These are phyloP conservation scores for Dictyostelium purpureum DNA, from an alignment of 78 protist genomes.

Conservation along the genomic window DNA sequence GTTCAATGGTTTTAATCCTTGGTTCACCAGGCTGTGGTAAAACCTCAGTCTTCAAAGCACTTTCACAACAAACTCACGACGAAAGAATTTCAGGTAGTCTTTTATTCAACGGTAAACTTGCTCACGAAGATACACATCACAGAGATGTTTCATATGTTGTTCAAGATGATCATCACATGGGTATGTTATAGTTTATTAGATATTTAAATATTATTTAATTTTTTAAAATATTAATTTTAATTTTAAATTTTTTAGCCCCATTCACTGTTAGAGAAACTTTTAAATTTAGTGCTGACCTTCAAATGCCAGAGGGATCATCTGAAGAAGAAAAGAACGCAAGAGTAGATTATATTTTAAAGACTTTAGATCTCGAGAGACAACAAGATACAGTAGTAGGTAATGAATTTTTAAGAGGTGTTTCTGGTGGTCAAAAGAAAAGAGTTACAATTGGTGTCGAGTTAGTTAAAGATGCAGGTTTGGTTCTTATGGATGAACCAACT, in stretches of 20 bases:
- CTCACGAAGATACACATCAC: slow-evolving; percentile 39
- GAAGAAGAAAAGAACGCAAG: slow-evolving; percentile 61
- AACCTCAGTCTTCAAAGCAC: slow-evolving; percentile 44
- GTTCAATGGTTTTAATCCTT: slow-evolving; percentile 68
- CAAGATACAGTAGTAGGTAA: slow-evolving; percentile 75
- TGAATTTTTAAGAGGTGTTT: slow-evolving; percentile 77
- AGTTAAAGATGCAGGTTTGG: slow-evolving; percentile 55
- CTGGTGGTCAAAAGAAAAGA: slow-evolving; percentile 84
- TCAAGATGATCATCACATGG: slow-evolving; percentile 77
- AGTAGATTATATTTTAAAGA: slow-evolving; percentile 47
- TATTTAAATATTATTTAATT: background rate
- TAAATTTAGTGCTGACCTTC: slow-evolving; percentile 54
- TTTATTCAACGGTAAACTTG: slow-evolving; percentile 33
- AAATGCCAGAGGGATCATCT: slow-evolving; percentile 46
- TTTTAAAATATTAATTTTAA: background rate
- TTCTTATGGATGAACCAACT: slow-evolving; percentile 79
- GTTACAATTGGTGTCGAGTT: slow-evolving; percentile 81
- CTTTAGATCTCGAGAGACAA: slow-evolving; percentile 32
- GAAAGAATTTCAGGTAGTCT: slow-evolving; percentile 9
- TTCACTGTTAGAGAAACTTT: slow-evolving; percentile 67
- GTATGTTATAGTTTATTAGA: background rate
- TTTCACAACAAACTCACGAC: slow-evolving; percentile 19
- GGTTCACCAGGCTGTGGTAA: slow-evolving; percentile 83
- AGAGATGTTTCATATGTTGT: slow-evolving; percentile 72
- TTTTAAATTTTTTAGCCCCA: slow-evolving; percentile 10